phyloP scores from a whole-genome alignment of 148 eudicot genomes.

The Rhododendron henanense region DNA sequence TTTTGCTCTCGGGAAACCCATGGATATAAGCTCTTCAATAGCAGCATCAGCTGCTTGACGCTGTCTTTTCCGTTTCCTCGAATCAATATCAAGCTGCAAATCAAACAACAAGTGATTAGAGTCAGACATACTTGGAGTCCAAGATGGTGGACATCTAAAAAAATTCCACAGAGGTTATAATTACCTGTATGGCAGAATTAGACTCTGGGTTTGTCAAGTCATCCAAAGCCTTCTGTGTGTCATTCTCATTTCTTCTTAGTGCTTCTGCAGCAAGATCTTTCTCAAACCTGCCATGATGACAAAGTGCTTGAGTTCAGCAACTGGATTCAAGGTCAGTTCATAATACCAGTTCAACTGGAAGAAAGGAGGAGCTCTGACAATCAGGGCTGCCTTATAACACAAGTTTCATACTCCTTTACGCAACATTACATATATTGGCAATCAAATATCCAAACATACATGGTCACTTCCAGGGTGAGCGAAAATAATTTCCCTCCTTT shows the following conservation, averaged over 20 bases:
- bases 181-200: conserved; percentile 69
- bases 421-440: neutral
- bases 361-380: neutral
- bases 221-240: conserved; percentile 71
- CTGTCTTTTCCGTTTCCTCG: conserved; percentile 63
- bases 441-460: neutral
- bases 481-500: neutral
- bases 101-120: conserved; percentile 7
- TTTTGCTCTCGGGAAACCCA: conserved; percentile 65
- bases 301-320: neutral
- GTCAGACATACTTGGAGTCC: neutral
- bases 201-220: conserved; percentile 77
- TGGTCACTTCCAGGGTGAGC: neutral
- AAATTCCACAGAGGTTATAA: conserved; percentile 2
- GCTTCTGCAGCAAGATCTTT: conserved; percentile 89
- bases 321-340: neutral
- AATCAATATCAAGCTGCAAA: conserved; percentile 66
- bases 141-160: neutral
- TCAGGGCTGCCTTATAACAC: neutral
- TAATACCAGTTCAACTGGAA: neutral
- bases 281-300: conserved; percentile 48
- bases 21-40: conserved; percentile 46
- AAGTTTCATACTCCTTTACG: neutral
- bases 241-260: conserved; percentile 88
- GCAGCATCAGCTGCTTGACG: conserved; percentile 31